phyloP scores from a whole-genome alignment of 495 filamentous ascomycete genomes.

The Penicillium simplicissimum region DNA sequence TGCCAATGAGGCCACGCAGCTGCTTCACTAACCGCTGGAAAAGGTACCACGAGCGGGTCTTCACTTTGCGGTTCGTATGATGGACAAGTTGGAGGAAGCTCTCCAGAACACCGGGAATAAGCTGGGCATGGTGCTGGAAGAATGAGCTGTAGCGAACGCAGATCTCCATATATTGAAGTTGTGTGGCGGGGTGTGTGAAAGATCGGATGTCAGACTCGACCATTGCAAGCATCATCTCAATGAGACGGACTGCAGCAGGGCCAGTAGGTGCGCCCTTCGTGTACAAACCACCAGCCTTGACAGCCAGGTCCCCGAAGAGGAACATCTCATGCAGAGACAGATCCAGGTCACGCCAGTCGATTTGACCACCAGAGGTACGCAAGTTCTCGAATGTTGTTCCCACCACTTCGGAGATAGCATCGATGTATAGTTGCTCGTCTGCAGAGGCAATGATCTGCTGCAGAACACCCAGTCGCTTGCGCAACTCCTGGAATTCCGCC shows the following conservation, averaged over 20 bases:
- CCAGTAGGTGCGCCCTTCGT: constrained; percentile 76
- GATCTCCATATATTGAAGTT: constrained; percentile 97
- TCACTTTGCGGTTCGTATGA: constrained; percentile 78
- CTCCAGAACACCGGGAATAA: constrained; percentile 84
- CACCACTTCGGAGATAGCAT: constrained; percentile 81
- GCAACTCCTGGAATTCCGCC: constrained; percentile 94
- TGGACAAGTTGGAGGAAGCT: constrained; percentile 89
- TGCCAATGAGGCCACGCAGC: constrained; percentile 76
- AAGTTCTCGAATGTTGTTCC: constrained; percentile 77
- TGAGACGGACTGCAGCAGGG: constrained; percentile 70
- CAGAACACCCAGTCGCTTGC: constrained; percentile 81
- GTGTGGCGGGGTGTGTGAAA: constrained; percentile 85
- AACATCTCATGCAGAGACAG: constrained; percentile 96
- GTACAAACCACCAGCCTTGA: constrained; percentile 80
- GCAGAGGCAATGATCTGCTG: constrained; percentile 88
- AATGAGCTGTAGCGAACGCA: constrained; percentile 92
- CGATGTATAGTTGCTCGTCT: constrained; percentile 80
- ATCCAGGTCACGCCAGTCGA: constrained; percentile 95
- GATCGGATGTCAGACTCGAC: constrained; percentile 84
- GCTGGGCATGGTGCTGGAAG: constrained; percentile 76
- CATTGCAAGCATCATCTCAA: constrained; percentile 92
- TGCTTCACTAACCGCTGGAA: constrained; percentile 93
- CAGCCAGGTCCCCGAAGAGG: constrained; percentile 88
- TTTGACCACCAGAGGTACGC: constrained; percentile 63
- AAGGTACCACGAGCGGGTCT: constrained; percentile 92